phyloP scores from a whole-genome alignment of 352 stramenopile genomes.

The Phytophthora foliorum region DNA sequence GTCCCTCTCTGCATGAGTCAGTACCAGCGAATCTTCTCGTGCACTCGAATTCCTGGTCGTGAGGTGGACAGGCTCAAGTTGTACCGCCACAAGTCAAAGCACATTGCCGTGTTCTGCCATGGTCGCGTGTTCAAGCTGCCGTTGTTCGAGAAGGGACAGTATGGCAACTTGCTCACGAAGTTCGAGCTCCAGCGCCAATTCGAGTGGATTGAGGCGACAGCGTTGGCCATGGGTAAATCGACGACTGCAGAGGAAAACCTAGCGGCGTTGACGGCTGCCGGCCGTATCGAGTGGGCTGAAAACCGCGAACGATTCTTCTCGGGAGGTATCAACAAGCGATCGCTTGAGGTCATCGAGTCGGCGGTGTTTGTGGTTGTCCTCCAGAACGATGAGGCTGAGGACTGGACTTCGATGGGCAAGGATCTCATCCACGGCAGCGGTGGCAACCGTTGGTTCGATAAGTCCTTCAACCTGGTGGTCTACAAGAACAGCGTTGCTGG shows the following conservation, averaged over 20 bases:
- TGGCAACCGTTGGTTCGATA: constrained; percentile 98
- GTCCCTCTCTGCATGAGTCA: constrained; percentile 93
- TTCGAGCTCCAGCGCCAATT: constrained; percentile 88
- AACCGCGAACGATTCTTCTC: constrained; percentile 91
- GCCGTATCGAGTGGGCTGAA: constrained; percentile 90
- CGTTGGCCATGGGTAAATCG: constrained; percentile 43
- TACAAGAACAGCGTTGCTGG: constrained; percentile 96
- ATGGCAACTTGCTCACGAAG: constrained; percentile 75
- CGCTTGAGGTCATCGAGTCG: constrained; percentile 78
- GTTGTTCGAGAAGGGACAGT: constrained; percentile 83
- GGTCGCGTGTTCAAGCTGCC: constrained; percentile 92
- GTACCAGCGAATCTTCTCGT: constrained; percentile 92
- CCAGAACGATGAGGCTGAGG: constrained; percentile 63
- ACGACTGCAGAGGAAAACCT: constrained; percentile 65
- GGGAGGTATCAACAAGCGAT: constrained; percentile 90
- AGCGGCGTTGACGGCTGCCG: constrained; percentile 80
- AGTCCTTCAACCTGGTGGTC: constrained; percentile 96
- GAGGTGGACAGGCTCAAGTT: constrained; percentile 88
- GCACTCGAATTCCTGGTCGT: constrained; percentile 88
- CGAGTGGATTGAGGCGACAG: constrained; percentile 71
- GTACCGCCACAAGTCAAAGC: constrained; percentile 80
- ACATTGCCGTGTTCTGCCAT: constrained; percentile 89
- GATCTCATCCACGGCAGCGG: constrained; percentile 89
- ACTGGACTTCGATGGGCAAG: constrained; percentile 78
- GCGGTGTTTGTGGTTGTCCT: constrained; percentile 84